Evolutionary conservation across 352 stramenopile species (phyloP), one percentile per base, ranked within the genome.

Genomic region (Pythium brachiatum): DNA sequence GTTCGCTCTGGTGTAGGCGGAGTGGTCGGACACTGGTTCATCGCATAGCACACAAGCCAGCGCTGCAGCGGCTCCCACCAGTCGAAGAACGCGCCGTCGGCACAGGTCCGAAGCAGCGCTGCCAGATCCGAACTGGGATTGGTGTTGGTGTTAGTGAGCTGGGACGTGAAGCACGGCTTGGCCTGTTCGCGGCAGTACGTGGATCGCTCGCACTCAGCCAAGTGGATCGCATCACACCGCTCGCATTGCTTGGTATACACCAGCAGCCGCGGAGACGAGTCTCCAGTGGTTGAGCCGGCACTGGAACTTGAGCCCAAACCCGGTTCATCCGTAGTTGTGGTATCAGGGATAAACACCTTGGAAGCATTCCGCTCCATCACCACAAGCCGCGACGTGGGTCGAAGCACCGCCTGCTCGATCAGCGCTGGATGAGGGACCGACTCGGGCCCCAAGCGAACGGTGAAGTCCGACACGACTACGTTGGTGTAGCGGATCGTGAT

Each of bases 1-100:
- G 1, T 43, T 21, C 58, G 18, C 2, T 27, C n/a, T 26, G 5
- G 18, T 3, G 38, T 21, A 1, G 18, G n/a, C 1, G 44, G 43
- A 29, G 62, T 44, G 13, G 53, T 61, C 3, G 62, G 62, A 26
- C 62, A 69, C 5, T 23, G 44, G 2, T 52, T 23, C 2, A 39
- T 36, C 3, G 68, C 64, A 27, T 74, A 76, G 46, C 72, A 79
- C 0, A 53, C 43, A 8, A 79, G 41, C 47, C 70, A 74, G 15
- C 44, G 41, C 50, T 76, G 61, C 7, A 79, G 34, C 0, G 62
- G 54, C 12, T 60, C 51, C 68, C 65, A 76, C 68, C 72, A 74
- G 15, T 63, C 57, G 41, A 68, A 64, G 27, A 72, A 75, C 3
- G n/a, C 21, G 23, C 1, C 34, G 13, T 9, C 20, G 1, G 41